Percentiles rank a stretch among this genome's conserved stretches.
phyloP scores from a whole-genome alignment of 345 rosid species.

The Salix dunnii region DNA sequence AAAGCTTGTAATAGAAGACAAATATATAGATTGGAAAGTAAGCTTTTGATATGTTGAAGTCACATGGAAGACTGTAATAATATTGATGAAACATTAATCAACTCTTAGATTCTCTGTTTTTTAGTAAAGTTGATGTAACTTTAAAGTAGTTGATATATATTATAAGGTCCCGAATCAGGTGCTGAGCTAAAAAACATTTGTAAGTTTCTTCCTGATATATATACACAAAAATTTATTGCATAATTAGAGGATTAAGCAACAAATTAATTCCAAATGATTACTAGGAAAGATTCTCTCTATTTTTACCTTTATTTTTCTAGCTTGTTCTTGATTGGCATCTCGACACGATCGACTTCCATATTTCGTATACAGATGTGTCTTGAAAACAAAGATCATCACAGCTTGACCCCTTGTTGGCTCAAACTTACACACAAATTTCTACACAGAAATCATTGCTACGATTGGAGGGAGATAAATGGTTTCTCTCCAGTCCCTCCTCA shows the following conservation, averaged over 20 bases:
- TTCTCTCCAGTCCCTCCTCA: neutral
- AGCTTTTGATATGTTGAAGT: slow-evolving; percentile 11
- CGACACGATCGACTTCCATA: neutral
- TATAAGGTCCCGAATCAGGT: neutral
- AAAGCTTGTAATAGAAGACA: slow-evolving; percentile 10
- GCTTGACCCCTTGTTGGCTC: neutral
- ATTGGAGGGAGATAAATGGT: neutral
- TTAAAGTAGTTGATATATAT: neutral
- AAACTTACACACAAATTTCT: neutral
- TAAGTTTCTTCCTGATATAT: neutral
- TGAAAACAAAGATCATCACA: neutral
- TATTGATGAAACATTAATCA: slow-evolving; percentile 18
- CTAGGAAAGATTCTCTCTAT: neutral
- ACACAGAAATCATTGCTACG: neutral
- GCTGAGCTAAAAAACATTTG: neutral
- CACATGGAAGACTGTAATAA: slow-evolving; percentile 16
- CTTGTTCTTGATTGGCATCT: neutral
- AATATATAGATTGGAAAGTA: slow-evolving; percentile 5
- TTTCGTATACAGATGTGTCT: neutral
- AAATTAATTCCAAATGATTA: neutral
- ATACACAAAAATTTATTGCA: neutral
- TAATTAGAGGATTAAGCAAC: neutral
- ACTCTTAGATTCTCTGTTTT: slow-evolving; percentile 12
- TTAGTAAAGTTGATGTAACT: slow-evolving; percentile 20
- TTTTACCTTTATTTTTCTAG: neutral